phyloP scores from a whole-genome alignment of 768 basidiomycete species.

The Leucocoprinus leucothites region DNA sequence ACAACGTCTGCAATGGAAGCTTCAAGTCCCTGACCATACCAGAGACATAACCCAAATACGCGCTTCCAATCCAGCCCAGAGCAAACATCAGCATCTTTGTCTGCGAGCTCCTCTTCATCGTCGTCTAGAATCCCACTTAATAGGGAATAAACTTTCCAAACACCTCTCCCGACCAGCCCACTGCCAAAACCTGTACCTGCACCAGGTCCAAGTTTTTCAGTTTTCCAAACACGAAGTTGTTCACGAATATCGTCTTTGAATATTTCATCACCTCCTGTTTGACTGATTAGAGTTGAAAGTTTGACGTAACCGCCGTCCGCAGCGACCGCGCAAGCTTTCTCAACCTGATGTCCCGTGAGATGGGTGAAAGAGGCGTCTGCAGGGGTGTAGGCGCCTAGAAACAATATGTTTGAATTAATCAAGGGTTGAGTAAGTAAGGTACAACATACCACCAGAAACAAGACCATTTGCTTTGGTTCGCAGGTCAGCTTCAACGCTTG shows the following conservation, averaged over 20 bases:
- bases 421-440: not conserved
- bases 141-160: constrained; percentile 80
- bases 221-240: constrained; percentile 83
- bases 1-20: constrained; percentile 71
- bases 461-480: constrained; percentile 25
- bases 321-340: constrained; percentile 73
- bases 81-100: constrained; percentile 45
- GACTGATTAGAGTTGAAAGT: constrained; percentile 85
- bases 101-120: constrained; percentile 49
- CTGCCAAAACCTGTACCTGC: constrained; percentile 22
- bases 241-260: constrained; percentile 70
- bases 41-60: constrained; percentile 84
- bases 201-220: constrained; percentile 47
- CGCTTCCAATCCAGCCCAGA: constrained; percentile 92
- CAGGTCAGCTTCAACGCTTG: constrained; percentile 71
- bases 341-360: constrained; percentile 87
- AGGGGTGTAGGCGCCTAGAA: constrained; percentile 35
- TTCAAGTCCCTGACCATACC: constrained; percentile 78
- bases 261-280: constrained; percentile 74
- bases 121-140: constrained; percentile 71
- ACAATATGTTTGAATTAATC: not conserved
- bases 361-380: constrained; percentile 66
- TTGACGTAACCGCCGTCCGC: constrained; percentile 75
- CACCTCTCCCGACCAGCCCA: constrained; percentile 49
- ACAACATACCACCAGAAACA: constrained; percentile 22